A percentile compares a stretch with the other conserved stretches of the same genome.
These are phyloP conservation scores for Whalleya microplaca DNA, from an alignment of 2,329 filamentous ascomycete species.

Conservation along the genomic window DNA sequence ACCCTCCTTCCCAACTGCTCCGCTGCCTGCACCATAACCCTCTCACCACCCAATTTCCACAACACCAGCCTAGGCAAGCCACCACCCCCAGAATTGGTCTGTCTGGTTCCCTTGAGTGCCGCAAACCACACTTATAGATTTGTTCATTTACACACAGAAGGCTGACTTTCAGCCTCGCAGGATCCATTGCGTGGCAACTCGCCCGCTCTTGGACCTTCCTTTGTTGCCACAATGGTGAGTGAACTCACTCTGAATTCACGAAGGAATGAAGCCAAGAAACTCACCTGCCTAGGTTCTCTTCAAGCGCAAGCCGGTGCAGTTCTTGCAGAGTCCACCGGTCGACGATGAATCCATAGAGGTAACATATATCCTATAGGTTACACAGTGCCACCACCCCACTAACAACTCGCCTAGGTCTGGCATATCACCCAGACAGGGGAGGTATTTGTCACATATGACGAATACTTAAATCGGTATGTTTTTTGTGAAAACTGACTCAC, in stretches of 20 bases:
- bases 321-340: constrained; percentile 71
- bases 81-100: constrained; percentile 23
- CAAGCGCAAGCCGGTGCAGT: constrained; percentile 93
- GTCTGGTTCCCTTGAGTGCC: constrained; percentile 14
- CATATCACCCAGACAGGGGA: constrained; percentile 88
- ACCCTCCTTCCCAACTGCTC: constrained; percentile 6
- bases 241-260: constrained; percentile 8
- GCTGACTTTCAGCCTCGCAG: constrained; percentile 48
- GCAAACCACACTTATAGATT: constrained; percentile 32
- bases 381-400: constrained; percentile 25
- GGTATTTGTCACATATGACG: constrained; percentile 85
- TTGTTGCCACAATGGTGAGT: constrained; percentile 42
- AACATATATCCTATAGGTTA: constrained; percentile 32
- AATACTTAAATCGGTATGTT: constrained; percentile 79
- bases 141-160: constrained; percentile 34
- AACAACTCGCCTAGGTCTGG: constrained; percentile 70
- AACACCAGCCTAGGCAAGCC: constrained; percentile 26
- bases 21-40: constrained; percentile 17
- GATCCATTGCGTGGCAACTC: constrained; percentile 35
- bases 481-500: constrained; percentile 5
- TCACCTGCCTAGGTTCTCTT: constrained; percentile 74
- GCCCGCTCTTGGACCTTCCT: constrained; percentile 15
- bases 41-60: constrained; percentile 24
- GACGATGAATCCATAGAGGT: constrained; percentile 86
- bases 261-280: neutral